phyloP scores from a whole-genome alignment of 805 yeast genomes.

The Spathaspora passalidarum region DNA sequence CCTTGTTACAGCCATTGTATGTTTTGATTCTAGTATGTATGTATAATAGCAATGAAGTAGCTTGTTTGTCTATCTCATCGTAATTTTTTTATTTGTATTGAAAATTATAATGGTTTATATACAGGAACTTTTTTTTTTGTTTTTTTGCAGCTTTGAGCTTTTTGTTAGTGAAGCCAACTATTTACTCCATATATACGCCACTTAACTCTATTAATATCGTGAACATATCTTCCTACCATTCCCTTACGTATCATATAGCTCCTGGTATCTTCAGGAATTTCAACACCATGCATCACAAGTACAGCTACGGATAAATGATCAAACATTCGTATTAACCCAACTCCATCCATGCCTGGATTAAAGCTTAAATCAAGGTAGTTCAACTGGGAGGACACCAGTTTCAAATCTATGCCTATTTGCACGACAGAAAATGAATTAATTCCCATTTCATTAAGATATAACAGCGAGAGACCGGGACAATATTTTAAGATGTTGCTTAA shows the following conservation, averaged over 20 bases:
- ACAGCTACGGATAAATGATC: constrained; percentile 15
- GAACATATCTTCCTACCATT: constrained; percentile 1
- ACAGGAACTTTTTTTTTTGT: constrained; percentile 1
- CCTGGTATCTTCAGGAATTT: constrained; percentile 14
- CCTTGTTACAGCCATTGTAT: constrained; percentile 28
- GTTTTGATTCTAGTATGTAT: not conserved
- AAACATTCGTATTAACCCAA: constrained; percentile 34
- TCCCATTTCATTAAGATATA: constrained; percentile 33
- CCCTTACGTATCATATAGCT: constrained; percentile 4
- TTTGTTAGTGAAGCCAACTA: constrained; percentile 15
- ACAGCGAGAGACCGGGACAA: constrained; percentile 12
- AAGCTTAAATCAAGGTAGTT: constrained; percentile 36
- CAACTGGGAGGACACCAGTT: constrained; percentile 12
- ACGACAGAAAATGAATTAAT: constrained; percentile 34
- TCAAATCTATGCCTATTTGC: constrained; percentile 25
- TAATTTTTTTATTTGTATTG: not conserved
- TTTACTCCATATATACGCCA: constrained; percentile 39
- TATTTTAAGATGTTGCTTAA: constrained; percentile 3
- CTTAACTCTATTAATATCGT: constrained; percentile 22
- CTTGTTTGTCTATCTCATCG: not conserved
- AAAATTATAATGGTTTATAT: not conserved
- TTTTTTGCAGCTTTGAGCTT: constrained; percentile 1
- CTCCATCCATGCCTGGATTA: constrained; percentile 31
- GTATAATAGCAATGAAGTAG: not conserved
- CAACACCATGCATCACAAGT: constrained; percentile 32